phyloP scores from a whole-genome alignment of 306 rosid species.

The Fragaria ananassa region DNA sequence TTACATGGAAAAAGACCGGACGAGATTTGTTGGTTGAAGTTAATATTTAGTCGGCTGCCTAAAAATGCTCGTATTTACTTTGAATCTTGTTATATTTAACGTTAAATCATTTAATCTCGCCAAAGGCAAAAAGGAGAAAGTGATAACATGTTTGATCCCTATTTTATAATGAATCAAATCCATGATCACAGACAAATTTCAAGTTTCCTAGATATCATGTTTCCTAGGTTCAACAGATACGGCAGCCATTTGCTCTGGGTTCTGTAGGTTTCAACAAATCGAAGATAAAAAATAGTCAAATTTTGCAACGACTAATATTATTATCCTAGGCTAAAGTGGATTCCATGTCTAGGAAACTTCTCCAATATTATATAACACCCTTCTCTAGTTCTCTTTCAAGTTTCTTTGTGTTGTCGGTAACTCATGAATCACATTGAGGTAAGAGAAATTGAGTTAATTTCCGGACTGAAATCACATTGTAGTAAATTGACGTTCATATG shows the following conservation, averaged over 20 bases:
- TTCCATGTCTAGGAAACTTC: conserved; percentile 4
- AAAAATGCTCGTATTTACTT: background rate
- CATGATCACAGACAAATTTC: conserved; percentile 16
- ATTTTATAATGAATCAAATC: background rate
- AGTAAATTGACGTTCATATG: no score
- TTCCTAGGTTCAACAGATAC: conserved; percentile 20
- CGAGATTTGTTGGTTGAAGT: background rate
- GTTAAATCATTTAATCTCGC: background rate
- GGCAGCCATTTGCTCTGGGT: background rate
- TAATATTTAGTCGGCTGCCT: background rate
- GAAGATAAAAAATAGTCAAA: conserved; percentile 19
- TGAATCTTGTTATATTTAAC: background rate
- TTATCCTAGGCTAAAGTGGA: conserved; percentile 14
- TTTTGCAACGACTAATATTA: conserved; percentile 14
- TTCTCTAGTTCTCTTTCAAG: background rate
- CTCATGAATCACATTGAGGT: background rate
- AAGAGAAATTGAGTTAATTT: no score
- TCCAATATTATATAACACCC: background rate
- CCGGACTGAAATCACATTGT: no score
- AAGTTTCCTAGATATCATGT: conserved; percentile 33
- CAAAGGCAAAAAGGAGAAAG: conserved; percentile 1
- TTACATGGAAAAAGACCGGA: background rate
- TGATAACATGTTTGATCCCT: background rate
- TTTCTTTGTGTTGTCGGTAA: conserved; percentile 1
- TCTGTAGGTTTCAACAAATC: background rate